Percentiles rank a stretch among this genome's conserved stretches.
Evolutionary conservation across 768 basidiomycete species (phyloP).

Genomic region (Amanita molliuscula): DNA sequence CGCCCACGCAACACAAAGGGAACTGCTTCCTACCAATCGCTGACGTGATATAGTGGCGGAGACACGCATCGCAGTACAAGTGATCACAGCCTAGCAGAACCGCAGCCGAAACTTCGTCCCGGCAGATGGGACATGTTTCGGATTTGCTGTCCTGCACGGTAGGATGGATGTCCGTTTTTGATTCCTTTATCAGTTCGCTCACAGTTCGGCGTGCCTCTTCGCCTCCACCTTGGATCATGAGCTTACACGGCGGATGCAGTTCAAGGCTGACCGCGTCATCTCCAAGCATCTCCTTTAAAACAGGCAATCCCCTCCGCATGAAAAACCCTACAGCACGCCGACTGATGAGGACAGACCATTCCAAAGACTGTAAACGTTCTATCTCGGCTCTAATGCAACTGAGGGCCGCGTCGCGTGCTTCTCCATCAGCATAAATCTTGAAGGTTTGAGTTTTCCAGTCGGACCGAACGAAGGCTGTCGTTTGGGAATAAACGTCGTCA

Average conservation of each 20-base stretch:
- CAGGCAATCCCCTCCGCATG: conserved; percentile 35
- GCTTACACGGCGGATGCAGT: conserved; percentile 22
- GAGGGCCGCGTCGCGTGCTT: conserved; percentile 29
- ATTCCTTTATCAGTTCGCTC: conserved; percentile 31
- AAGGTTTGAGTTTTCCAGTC: conserved; percentile 36
- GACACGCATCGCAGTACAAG: not conserved
- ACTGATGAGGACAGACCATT: conserved; percentile 28
- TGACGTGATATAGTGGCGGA: conserved; percentile 1
- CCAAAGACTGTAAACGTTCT: conserved; percentile 32
- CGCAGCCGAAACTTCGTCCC: not conserved
- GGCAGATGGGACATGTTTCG: conserved; percentile 1
- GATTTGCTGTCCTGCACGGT: not conserved
- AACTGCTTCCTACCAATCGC: conserved; percentile 1
- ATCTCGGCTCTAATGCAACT: conserved; percentile 36
- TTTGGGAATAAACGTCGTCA: conserved; percentile 19
- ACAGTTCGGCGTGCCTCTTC: conserved; percentile 36
- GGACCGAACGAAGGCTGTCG: conserved; percentile 30
- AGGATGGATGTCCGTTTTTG: conserved; percentile 8
- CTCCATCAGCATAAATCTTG: conserved; percentile 33
- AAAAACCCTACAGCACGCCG: conserved; percentile 37
- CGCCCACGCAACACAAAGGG: conserved; percentile 1
- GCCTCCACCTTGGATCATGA: conserved; percentile 47
- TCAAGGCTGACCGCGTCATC: conserved; percentile 41
- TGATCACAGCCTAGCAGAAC: conserved; percentile 1
- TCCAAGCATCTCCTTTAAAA: conserved; percentile 42